These are phyloP conservation scores for Pyropia haitanensis DNA, from an alignment of 23 red algal genomes.

Conservation along the genomic window DNA sequence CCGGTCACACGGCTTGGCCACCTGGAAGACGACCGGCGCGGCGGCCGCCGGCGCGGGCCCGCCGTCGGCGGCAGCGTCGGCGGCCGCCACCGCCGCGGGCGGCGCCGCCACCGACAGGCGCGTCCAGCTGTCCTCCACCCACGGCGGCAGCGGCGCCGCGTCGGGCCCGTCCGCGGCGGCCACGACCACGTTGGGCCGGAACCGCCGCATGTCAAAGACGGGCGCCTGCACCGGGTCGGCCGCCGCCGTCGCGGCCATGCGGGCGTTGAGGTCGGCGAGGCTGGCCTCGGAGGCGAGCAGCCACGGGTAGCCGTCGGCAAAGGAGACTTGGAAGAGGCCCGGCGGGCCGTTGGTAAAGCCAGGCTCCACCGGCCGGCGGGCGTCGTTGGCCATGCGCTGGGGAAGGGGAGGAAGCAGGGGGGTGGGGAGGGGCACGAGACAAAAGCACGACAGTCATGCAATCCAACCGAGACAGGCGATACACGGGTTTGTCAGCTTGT, in stretches of 20 bases:
- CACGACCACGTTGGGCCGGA: conserved; percentile 12
- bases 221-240: background rate
- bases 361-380: background rate
- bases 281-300: conserved; percentile 15
- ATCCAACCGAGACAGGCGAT: too few relatives aligned
- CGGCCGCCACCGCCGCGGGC: too few relatives aligned
- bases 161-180: background rate
- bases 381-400: background rate
- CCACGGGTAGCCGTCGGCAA: conserved; percentile 9
- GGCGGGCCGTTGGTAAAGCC: background rate
- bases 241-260: background rate
- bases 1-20: conserved; percentile 22
- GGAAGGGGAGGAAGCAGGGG: background rate
- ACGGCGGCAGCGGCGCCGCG: conserved; percentile 5
- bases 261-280: conserved; percentile 7
- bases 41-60: conserved; percentile 1
- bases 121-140: conserved; percentile 33
- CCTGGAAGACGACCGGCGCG: conserved; percentile 19
- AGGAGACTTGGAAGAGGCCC: background rate
- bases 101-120: conserved; percentile 9
- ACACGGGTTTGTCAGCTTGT: too few relatives aligned
- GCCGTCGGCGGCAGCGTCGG: background rate
- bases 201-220: background rate
- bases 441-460: background rate
- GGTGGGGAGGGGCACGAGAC: background rate